Conservation (phyloP, 2,329 filamentous ascomycete species). For the Trichoderma hamatum region DNA sequence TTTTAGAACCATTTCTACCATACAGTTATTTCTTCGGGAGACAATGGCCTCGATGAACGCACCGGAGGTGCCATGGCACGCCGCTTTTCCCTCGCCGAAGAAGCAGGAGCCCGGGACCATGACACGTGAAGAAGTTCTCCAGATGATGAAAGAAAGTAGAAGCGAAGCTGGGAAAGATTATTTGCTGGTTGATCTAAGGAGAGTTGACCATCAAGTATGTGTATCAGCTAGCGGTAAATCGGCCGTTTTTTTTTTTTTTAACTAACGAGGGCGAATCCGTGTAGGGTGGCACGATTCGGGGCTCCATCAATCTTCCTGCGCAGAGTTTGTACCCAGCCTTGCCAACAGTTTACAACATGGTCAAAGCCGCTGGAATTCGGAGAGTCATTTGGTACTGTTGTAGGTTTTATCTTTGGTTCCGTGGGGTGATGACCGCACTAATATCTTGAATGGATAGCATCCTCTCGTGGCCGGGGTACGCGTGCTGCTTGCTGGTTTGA, state of each 20-base stretch:
- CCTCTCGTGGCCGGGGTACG: constrained; percentile 56
- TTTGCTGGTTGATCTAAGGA: background rate
- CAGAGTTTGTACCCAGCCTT: constrained; percentile 50
- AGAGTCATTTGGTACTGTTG: constrained; percentile 54
- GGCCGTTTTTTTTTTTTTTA: background rate
- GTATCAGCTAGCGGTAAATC: background rate
- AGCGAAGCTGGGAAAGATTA: background rate
- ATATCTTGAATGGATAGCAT: constrained; percentile 44
- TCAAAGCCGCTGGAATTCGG: constrained; percentile 45
- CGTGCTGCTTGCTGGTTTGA: constrained; percentile 59
- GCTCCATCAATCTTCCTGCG: constrained; percentile 56
- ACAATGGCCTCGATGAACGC: too few relatives aligned
- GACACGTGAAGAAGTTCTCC: background rate
- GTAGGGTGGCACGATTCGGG: constrained; percentile 60
- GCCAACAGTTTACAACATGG: constrained; percentile 46
- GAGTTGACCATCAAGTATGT: background rate
- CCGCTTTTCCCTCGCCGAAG: background rate
- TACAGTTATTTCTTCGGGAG: too few relatives aligned
- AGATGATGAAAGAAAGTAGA: background rate
- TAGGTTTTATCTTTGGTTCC: constrained; percentile 36
- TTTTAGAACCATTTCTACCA: too few relatives aligned
- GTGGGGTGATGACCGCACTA: background rate
- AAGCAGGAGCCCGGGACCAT: background rate
- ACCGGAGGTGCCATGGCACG: background rate
- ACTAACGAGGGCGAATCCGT: background rate